Conservation (phyloP, 2,329 filamentous ascomycete genomes). For the Davidsoniella eucalypti region DNA sequence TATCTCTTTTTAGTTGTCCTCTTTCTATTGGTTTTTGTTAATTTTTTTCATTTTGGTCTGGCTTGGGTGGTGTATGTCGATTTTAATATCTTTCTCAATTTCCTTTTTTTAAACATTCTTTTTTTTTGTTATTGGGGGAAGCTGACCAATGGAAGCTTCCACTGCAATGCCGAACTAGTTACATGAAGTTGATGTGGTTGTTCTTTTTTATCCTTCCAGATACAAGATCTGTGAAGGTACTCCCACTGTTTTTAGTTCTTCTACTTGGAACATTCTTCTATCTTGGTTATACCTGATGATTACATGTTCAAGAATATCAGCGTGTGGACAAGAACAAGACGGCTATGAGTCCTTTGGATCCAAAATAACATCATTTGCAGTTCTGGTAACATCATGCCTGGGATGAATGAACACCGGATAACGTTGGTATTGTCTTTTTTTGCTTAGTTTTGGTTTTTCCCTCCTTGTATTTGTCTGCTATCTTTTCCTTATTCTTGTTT, state of each 20-base stretch:
- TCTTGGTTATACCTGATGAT: too few species aligned
- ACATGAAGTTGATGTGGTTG: too few species aligned
- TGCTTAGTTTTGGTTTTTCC: neutral
- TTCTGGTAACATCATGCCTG: neutral
- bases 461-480: neutral
- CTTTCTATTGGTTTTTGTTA: neutral
- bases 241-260: too few species aligned
- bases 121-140: neutral
- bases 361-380: neutral
- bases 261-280: too few species aligned
- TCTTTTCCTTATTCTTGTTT: constrained; percentile 1
- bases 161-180: too few species aligned
- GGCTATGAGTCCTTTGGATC: too few species aligned
- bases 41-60: neutral
- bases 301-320: too few species aligned
- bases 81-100: neutral
- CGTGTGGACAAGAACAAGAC: too few species aligned
- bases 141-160: neutral
- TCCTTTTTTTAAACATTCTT: neutral
- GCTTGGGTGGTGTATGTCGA: neutral
- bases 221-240: too few species aligned
- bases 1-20: neutral
- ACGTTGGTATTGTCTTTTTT: neutral
- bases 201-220: too few species aligned
- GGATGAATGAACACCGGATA: neutral